These are phyloP conservation scores for Starmera quercuum DNA, from an alignment of 805 yeast genomes.

Conservation along the genomic window DNA sequence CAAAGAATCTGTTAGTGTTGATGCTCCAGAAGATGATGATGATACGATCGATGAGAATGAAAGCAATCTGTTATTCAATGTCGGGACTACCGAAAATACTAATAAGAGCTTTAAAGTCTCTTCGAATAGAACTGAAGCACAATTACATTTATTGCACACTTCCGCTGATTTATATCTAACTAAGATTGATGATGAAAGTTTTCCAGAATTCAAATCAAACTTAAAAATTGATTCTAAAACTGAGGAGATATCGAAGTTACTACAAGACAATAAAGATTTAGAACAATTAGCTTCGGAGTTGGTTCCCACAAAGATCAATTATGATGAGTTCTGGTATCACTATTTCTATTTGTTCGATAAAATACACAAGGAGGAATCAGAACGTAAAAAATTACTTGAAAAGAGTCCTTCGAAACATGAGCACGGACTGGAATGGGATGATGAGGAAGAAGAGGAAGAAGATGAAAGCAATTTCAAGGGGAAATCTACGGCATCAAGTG, in stretches of 20 bases:
- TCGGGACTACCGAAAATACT: constrained; percentile 31
- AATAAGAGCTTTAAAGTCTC: constrained; percentile 23
- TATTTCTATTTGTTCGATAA: constrained; percentile 50
- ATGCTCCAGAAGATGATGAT: constrained; percentile 14
- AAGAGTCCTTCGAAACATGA: constrained; percentile 31
- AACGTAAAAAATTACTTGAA: constrained; percentile 55
- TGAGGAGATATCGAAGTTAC: constrained; percentile 38
- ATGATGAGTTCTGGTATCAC: constrained; percentile 65
- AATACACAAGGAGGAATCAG: constrained; percentile 53
- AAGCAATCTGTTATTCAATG: constrained; percentile 35
- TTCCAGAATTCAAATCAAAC: constrained; percentile 23
- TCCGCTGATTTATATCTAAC: constrained; percentile 24
- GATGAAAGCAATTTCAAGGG: constrained; percentile 6
- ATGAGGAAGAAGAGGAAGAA: constrained; percentile 25
- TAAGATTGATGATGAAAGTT: constrained; percentile 23
- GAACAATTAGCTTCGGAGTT: constrained; percentile 46
- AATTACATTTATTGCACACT: constrained; percentile 45
- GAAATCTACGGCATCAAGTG: constrained; percentile 27
- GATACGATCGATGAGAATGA: constrained; percentile 25
- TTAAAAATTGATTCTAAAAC: constrained; percentile 43
- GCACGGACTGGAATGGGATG: constrained; percentile 38
- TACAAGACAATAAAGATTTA: constrained; percentile 44
- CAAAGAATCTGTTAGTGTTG: constrained; percentile 27
- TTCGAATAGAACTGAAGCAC: constrained; percentile 56
- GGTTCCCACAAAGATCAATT: constrained; percentile 58